Base-by-base conservation (phyloP, 768 basidiomycete genomes). In the Phanerochaete carnosa region DNA sequence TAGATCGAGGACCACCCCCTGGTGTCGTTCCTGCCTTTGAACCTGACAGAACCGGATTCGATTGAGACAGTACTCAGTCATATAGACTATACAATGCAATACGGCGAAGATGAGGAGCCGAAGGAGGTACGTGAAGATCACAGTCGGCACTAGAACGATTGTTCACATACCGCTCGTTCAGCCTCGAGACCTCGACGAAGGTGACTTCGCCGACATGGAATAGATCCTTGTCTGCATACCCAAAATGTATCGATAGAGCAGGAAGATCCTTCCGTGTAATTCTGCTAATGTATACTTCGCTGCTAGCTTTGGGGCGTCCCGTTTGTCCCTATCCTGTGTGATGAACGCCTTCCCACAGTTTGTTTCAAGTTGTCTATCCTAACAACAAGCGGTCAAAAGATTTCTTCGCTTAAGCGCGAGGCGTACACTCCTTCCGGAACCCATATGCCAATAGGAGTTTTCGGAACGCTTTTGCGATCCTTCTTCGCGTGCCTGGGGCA, bases 1-100 rank as follows among this genome's bases (percentile, higher is more conserved):
- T 60, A 98, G 96, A 98, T 99, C 72, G 95, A 98, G 72, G 97
- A 98, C 73, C 95, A 98, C 72, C 97, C 96, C 29, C 83, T 99
- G 43, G 97, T 99, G 23, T 95, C 94, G 1, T 99, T 99, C 79
- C 76, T 99, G 37, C 95, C 97, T 2, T 82, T 99, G 43, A 94
- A 99, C 75, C 84, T 98, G 33, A 87, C 94, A 16, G 85, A 86
- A 63, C 84, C 94, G 52, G 94, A 97, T 67, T 95, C 94, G 0
- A 80, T 99, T 55, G 92, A 93, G 69, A 88, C 85, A 1, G 87
- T 98, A 11, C 80, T 99, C 61, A 95, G 94, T 71, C 95, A 99
- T 72, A 91, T 99, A 57, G 97, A 99, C 76, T 96, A 94, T 68
- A 90, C 94, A 60, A 95, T 99, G 87, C 97, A 99, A 72, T 99